Conservation (phyloP, 2,329 filamentous ascomycete genomes). For the Chaetomiaceae sp. region DNA sequence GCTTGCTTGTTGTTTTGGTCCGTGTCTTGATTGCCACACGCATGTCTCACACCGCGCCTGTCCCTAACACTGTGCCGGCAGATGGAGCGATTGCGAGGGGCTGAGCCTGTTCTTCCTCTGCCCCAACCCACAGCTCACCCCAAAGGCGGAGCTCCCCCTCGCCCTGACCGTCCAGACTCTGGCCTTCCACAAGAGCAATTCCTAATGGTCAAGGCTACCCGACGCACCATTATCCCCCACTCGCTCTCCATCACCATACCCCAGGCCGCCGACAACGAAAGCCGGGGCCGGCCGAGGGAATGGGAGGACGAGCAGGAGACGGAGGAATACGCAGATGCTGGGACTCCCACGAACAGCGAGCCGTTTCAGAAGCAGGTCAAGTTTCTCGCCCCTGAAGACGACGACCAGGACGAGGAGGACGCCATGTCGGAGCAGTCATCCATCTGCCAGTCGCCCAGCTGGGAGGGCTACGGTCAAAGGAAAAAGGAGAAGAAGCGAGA, state of each 20-base stretch:
- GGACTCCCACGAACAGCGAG: constrained; percentile 22
- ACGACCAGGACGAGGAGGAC: constrained; percentile 28
- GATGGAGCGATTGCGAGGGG: constrained; percentile 30
- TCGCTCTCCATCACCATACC: constrained; percentile 33
- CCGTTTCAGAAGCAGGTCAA: constrained; percentile 38
- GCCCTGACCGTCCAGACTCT: constrained; percentile 26
- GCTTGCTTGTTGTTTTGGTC: constrained; percentile 11
- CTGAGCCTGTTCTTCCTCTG: constrained; percentile 14
- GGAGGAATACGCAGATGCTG: constrained; percentile 9
- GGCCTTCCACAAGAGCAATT: constrained; percentile 24
- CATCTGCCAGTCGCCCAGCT: constrained; percentile 59
- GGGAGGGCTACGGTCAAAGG: constrained; percentile 53
- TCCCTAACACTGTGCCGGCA: constrained; percentile 25
- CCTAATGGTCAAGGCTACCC: constrained; percentile 25
- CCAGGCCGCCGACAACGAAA: constrained; percentile 11
- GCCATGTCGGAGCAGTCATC: constrained; percentile 43
- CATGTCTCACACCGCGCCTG: constrained; percentile 20
- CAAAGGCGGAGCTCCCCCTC: constrained; percentile 22
- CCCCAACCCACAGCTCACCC: constrained; percentile 8
- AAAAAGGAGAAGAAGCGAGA: constrained; percentile 50
- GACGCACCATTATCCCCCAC: constrained; percentile 23
- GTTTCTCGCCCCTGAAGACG: constrained; percentile 34
- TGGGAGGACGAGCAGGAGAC: constrained; percentile 18
- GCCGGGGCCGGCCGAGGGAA: constrained; percentile 2
- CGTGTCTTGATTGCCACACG: constrained; percentile 15